These are phyloP conservation scores for Candida ovalis DNA, from an alignment of 805 yeast genomes.

Conservation along the genomic window DNA sequence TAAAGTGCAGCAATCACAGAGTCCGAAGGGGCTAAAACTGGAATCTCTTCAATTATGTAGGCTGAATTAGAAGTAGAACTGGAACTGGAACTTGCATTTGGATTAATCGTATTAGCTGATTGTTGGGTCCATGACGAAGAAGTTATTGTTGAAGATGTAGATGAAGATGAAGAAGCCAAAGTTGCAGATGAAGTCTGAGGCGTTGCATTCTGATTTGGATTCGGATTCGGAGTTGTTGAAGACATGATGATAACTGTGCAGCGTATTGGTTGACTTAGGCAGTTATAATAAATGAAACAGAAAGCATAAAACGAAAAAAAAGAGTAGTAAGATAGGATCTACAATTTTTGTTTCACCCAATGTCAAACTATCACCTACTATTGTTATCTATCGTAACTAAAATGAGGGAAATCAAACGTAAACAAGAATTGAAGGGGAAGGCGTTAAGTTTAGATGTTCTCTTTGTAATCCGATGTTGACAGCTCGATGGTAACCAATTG, in stretches of 20 bases:
- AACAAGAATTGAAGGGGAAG: too few relatives aligned
- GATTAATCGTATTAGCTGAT: neutral
- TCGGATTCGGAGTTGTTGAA: neutral
- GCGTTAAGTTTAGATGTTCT: too few relatives aligned
- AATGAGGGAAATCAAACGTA: too few relatives aligned
- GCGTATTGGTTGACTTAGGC: neutral
- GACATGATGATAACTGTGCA: neutral
- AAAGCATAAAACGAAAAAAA: too few relatives aligned
- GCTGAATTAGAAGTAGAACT: neutral
- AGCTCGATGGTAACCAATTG: too few relatives aligned
- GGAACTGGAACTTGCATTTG: neutral
- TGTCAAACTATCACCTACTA: too few relatives aligned
- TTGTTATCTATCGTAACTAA: too few relatives aligned
- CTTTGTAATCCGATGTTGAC: too few relatives aligned
- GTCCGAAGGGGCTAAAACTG: conserved; percentile 7
- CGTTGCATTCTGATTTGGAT: neutral
- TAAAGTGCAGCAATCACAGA: conserved; percentile 35
- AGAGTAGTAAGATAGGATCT: too few relatives aligned
- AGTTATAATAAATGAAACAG: neutral
- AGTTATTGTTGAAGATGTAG: neutral
- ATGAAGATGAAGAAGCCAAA: neutral
- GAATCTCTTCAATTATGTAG: conserved; percentile 3
- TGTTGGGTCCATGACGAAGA: neutral
- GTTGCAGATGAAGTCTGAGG: neutral
- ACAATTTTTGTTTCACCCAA: too few relatives aligned